A percentile compares a stretch with the other conserved stretches of the same genome.
These are phyloP conservation scores for Cucurbita maxima DNA, from an alignment of 306 rosid species.

Conservation along the genomic window DNA sequence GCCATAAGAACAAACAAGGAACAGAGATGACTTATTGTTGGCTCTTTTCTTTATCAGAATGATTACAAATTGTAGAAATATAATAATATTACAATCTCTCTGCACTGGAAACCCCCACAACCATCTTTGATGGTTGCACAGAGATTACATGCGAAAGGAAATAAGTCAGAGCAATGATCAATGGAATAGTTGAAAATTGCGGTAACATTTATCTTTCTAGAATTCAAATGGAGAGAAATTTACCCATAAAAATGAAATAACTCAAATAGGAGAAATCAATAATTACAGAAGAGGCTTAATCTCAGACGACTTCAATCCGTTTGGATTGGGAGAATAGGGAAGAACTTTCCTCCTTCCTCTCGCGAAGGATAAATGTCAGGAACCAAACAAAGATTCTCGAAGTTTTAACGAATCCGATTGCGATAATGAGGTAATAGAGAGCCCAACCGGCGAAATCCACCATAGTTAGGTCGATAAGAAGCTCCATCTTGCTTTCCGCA, in stretches of 20 bases:
- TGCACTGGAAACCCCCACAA: not conserved
- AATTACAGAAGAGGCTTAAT: not conserved
- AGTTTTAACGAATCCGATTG: conserved; percentile 48
- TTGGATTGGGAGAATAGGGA: not conserved
- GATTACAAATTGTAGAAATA: not conserved
- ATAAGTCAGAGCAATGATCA: not conserved
- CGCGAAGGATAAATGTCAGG: conserved; percentile 16
- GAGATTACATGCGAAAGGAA: not conserved
- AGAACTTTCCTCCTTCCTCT: conserved; percentile 9
- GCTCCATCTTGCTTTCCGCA: conserved; percentile 39
- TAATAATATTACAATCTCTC: not conserved
- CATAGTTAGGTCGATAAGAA: conserved; percentile 26
- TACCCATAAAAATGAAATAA: not conserved
- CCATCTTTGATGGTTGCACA: not conserved
- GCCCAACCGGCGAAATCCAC: conserved; percentile 47
- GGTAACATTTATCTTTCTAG: not conserved
- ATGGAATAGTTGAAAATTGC: not conserved
- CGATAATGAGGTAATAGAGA: conserved; percentile 49
- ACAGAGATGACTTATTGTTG: not conserved
- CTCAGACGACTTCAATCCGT: conserved; percentile 4
- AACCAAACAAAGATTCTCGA: conserved; percentile 39
- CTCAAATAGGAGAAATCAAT: not conserved
- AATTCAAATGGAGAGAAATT: not conserved
- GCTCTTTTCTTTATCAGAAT: not conserved
- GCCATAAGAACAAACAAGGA: not conserved